Evolutionary conservation across 2,329 filamentous ascomycete species (phyloP).

Genomic region (Macrophomina pseudophaseolina): DNA sequence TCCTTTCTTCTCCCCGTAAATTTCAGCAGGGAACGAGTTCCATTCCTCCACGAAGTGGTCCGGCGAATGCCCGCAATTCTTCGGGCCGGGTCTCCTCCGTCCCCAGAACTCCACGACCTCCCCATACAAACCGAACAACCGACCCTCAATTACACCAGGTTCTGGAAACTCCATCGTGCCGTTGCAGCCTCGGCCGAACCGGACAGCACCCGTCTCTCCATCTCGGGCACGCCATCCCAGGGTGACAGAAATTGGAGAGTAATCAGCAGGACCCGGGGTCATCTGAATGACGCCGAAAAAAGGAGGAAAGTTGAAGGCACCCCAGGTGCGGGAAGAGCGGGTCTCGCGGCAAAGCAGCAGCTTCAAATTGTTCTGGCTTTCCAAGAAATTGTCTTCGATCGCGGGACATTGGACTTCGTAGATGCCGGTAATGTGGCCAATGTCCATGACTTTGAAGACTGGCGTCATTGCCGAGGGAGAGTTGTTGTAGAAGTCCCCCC

Average conservation of each 20-base stretch:
- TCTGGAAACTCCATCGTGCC: conserved; percentile 40
- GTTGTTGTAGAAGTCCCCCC: neutral
- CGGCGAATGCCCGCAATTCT: conserved; percentile 31
- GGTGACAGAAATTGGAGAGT: neutral
- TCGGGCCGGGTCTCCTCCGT: conserved; percentile 31
- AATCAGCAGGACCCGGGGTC: conserved; percentile 29
- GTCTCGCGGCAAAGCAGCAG: conserved; percentile 44
- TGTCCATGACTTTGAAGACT: neutral
- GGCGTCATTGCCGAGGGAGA: neutral
- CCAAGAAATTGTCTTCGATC: conserved; percentile 34
- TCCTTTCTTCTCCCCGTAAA: neutral
- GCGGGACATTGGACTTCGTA: conserved; percentile 47
- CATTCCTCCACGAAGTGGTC: conserved; percentile 36
- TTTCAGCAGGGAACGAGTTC: conserved; percentile 24
- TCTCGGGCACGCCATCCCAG: conserved; percentile 43
- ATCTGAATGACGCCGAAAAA: conserved; percentile 53
- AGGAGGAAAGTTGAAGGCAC: conserved; percentile 51
- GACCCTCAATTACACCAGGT: conserved; percentile 30
- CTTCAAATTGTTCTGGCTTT: conserved; percentile 30
- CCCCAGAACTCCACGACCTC: conserved; percentile 38
- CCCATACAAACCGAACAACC: conserved; percentile 36
- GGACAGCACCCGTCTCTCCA: conserved; percentile 31
- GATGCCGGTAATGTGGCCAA: conserved; percentile 46
- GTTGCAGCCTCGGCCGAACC: conserved; percentile 41
- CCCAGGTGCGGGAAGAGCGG: conserved; percentile 50